Evolutionary conservation across 257 asterid genomes (phyloP), one percentile per base, ranked within the genome.

Genomic region (Vinca minor): DNA sequence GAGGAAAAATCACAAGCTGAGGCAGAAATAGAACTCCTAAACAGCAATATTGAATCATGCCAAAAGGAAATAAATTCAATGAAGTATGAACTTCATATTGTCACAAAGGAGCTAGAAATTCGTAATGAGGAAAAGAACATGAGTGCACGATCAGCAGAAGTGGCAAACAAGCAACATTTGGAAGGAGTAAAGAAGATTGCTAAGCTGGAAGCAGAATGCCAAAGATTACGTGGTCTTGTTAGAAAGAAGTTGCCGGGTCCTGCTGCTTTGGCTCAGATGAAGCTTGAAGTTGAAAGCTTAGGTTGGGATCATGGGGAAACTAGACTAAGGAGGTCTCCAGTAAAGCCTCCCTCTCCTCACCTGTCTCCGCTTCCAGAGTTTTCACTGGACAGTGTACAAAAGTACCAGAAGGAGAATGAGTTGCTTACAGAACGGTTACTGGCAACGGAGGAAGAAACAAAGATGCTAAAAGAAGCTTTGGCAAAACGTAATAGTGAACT

Each of bases 231-330:
- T 54, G 91, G 96, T 52, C 98, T 92, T 75, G 96, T 92, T 58
- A 79, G 93, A 62, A 92, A 89, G 83, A 89, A 86, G 74, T 74
- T 92, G 70, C 98, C 98, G 9, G 96, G 98, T 32, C 98, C 98
- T 39, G 97, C 97, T 69, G 97, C 98, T 31, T 49, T 92, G 69
- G 96, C 97, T n/a, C 97, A 89, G 68, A 92, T 92, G 98, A 92
- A 92, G 71, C 89, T 89, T 49, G 98, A 89, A 77, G 97, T 92
- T 42, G 96, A 92, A 79, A 89, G 62, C 74, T 65, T 89, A 79
- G 96, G 94, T 18, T 77, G 85, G 36, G 96, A 85, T 63, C 77
- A 79, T 70, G 95, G 86, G 58, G 98, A 88, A n/a, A 75, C 91
- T 46, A 91, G 87, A 31, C 31, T 79, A 52, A 85, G 84, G 76